Percentiles rank a stretch among this genome's conserved stretches.
Conservation (phyloP, 805 yeast species). For the Debaryomyces hansenii region DNA sequence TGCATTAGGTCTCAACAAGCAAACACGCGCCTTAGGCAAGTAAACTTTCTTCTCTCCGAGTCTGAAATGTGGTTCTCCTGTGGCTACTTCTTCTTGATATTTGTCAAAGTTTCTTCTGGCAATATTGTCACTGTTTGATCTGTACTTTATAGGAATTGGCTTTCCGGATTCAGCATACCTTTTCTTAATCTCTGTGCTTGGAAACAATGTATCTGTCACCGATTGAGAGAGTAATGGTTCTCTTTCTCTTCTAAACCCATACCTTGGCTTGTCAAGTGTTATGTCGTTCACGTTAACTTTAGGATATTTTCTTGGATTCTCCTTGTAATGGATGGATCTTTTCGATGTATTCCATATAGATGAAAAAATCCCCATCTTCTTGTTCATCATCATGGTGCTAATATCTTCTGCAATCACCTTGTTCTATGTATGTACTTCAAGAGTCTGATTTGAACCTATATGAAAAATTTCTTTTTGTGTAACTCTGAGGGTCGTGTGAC, state of each 20-base stretch:
- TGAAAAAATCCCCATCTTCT: slow-evolving; percentile 3
- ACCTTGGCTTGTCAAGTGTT: slow-evolving; percentile 35
- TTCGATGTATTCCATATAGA: slow-evolving; percentile 8
- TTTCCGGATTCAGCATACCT: slow-evolving; percentile 37
- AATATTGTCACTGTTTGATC: slow-evolving; percentile 32
- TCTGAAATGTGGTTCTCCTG: slow-evolving; percentile 74
- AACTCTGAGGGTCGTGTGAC: slow-evolving; percentile 3
- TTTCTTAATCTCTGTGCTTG: slow-evolving; percentile 33
- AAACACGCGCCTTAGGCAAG: slow-evolving; percentile 83
- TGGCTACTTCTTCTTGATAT: slow-evolving; percentile 52
- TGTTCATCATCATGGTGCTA: background rate
- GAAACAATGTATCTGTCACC: slow-evolving; percentile 42
- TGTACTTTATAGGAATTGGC: slow-evolving; percentile 42
- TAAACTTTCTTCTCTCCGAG: slow-evolving; percentile 76
- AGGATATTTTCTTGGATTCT: slow-evolving; percentile 34
- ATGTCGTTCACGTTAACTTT: slow-evolving; percentile 40
- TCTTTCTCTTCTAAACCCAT: slow-evolving; percentile 40
- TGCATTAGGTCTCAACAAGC: slow-evolving; percentile 87
- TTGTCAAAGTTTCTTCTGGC: slow-evolving; percentile 39
- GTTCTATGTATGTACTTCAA: background rate
- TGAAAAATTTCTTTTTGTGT: slow-evolving; percentile 13
- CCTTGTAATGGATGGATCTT: slow-evolving; percentile 31
- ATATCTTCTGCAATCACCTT: background rate
- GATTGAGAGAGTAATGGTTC: slow-evolving; percentile 38
- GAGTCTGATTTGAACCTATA: background rate